Evolutionary conservation across 1,284 basidiomycete genomes (phyloP).

Genomic region (Tilletiopsis washingtonensis): DNA sequence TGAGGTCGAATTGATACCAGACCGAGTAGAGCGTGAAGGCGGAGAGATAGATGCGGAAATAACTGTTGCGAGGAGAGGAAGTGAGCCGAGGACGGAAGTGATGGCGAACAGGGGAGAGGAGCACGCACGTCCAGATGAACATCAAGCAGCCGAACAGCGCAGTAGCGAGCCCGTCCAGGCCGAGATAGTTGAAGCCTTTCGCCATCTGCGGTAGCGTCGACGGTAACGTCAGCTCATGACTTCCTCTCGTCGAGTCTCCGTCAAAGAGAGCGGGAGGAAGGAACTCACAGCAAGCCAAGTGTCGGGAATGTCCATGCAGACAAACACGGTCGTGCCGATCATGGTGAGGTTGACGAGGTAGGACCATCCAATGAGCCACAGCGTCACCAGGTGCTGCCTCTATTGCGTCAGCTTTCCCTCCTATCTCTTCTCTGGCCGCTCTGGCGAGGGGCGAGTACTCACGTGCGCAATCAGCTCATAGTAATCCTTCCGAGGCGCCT

Average conservation of each 20-base stretch:
- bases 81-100: neutral
- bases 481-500: slow-evolving; percentile 91
- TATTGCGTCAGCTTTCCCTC: too few species aligned
- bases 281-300: slow-evolving; percentile 56
- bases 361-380: slow-evolving; percentile 80
- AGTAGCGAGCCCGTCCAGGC: slow-evolving; percentile 26
- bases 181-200: slow-evolving; percentile 45
- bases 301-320: slow-evolving; percentile 96
- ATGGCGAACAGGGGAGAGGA: neutral
- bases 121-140: slow-evolving; percentile 34
- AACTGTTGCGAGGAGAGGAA: slow-evolving; percentile 53
- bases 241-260: too few species aligned
- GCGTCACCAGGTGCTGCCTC: slow-evolving; percentile 72
- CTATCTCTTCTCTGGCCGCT: too few species aligned
- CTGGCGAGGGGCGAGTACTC: neutral
- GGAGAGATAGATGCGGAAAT: slow-evolving; percentile 93
- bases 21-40: slow-evolving; percentile 78
- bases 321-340: slow-evolving; percentile 85
- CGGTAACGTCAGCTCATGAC: too few species aligned
- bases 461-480: slow-evolving; percentile 64
- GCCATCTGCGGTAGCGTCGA: slow-evolving; percentile 37
- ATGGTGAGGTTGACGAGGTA: slow-evolving; percentile 56
- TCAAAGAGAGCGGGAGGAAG: too few species aligned
- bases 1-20: slow-evolving; percentile 67
- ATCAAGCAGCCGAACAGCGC: slow-evolving; percentile 37